These are phyloP conservation scores for Diaporthe australafricana DNA, from an alignment of 2,329 filamentous ascomycete genomes.

Conservation along the genomic window DNA sequence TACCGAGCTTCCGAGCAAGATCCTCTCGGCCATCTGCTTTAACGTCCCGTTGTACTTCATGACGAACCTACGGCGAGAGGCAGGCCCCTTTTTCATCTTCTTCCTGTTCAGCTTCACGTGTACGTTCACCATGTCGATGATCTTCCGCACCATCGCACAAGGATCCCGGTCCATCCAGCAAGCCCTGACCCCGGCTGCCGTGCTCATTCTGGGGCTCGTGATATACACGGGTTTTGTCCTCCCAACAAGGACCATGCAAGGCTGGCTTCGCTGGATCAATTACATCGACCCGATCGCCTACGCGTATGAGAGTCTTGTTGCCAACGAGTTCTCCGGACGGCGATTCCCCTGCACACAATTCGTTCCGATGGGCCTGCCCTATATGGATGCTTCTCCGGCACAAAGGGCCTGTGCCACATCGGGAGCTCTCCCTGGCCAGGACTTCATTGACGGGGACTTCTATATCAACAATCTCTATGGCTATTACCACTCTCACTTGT, in stretches of 20 bases:
- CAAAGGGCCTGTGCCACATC: constrained; percentile 69
- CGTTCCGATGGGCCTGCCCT: constrained; percentile 56
- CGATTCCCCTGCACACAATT: constrained; percentile 64
- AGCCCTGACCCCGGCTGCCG: constrained; percentile 69
- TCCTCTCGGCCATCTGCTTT: constrained; percentile 79
- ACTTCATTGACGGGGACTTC: constrained; percentile 65
- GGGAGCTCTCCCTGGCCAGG: constrained; percentile 66
- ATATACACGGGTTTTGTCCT: constrained; percentile 80
- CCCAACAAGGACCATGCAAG: constrained; percentile 76
- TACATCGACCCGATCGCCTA: constrained; percentile 85
- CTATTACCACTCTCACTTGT: constrained; percentile 70
- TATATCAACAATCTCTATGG: constrained; percentile 67
- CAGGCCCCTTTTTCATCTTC: constrained; percentile 88
- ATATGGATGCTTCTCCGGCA: constrained; percentile 47
- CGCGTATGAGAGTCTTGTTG: constrained; percentile 82
- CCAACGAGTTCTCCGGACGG: constrained; percentile 82
- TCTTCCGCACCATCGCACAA: constrained; percentile 84
- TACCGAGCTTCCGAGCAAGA: constrained; percentile 85
- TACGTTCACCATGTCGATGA: constrained; percentile 85
- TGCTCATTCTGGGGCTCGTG: constrained; percentile 74
- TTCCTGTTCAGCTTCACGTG: constrained; percentile 79
- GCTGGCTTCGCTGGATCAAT: constrained; percentile 86
- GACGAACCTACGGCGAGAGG: constrained; percentile 80
- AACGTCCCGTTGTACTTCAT: constrained; percentile 89
- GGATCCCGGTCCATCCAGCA: constrained; percentile 77